These are phyloP conservation scores for Auricularia cornea DNA, from an alignment of 768 basidiomycete genomes.

Conservation along the genomic window DNA sequence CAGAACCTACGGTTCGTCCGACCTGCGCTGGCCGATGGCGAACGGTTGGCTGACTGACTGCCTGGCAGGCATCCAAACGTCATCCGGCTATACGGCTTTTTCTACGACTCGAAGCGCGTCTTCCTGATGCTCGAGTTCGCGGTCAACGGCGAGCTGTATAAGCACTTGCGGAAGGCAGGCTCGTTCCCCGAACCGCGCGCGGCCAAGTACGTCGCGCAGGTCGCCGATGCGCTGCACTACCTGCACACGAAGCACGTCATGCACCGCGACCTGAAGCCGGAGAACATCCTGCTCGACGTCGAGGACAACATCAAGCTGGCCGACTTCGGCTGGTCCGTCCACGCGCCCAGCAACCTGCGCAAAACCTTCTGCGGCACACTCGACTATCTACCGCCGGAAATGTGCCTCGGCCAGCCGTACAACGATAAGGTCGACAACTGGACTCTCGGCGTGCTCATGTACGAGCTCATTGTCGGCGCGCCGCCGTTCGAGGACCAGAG, in stretches of 20 bases:
- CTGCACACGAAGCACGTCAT: slow-evolving; percentile 41
- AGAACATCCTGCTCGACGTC: slow-evolving; percentile 37
- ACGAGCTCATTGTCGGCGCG: slow-evolving; percentile 36
- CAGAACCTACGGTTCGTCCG: slow-evolving; percentile 28
- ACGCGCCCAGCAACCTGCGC: slow-evolving; percentile 33
- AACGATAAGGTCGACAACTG: slow-evolving; percentile 38
- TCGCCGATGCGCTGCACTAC: slow-evolving; percentile 38
- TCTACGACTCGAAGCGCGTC: slow-evolving; percentile 31
- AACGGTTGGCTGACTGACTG: background rate
- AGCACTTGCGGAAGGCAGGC: slow-evolving; percentile 28
- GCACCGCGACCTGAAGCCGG: slow-evolving; percentile 45
- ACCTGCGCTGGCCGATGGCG: background rate
- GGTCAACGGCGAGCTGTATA: slow-evolving; percentile 32
- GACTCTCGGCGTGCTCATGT: slow-evolving; percentile 39
- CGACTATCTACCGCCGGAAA: slow-evolving; percentile 43
- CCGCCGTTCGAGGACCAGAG: slow-evolving; percentile 37
- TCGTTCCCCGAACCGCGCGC: slow-evolving; percentile 28
- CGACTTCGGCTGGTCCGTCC: slow-evolving; percentile 41
- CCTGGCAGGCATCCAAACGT: slow-evolving; percentile 30
- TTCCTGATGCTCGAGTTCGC: slow-evolving; percentile 33
- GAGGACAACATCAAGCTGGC: slow-evolving; percentile 39
- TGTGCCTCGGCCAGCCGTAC: slow-evolving; percentile 36
- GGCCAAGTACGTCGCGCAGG: slow-evolving; percentile 37
- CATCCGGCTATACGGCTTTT: slow-evolving; percentile 32
- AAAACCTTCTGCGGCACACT: slow-evolving; percentile 37